phyloP scores from a whole-genome alignment of 1,284 basidiomycete species.

The Cryptococcus neoformans region DNA sequence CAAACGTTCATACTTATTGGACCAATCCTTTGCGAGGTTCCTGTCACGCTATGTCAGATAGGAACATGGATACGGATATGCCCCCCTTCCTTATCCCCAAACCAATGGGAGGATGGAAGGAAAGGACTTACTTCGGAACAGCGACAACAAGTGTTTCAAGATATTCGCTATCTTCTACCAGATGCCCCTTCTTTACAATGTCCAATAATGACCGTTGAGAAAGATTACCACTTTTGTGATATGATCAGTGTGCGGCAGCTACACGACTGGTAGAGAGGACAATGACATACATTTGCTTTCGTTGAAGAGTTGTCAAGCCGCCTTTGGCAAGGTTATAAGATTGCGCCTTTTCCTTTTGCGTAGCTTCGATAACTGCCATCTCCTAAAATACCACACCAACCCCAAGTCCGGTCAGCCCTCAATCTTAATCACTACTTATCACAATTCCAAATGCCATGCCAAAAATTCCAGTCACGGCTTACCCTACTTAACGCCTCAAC shows the following conservation, averaged over 20 bases:
- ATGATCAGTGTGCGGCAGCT: background rate
- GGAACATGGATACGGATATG: background rate
- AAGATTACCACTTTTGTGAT: slow-evolving; percentile 75
- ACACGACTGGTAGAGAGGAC: background rate
- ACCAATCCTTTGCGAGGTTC: slow-evolving; percentile 83
- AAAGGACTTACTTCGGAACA: slow-evolving; percentile 73
- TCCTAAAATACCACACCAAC: slow-evolving; percentile 56
- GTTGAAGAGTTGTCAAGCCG: slow-evolving; percentile 84
- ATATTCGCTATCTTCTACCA: slow-evolving; percentile 79
- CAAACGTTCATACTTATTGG: slow-evolving; percentile 80
- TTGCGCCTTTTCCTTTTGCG: slow-evolving; percentile 84
- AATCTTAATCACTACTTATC: background rate
- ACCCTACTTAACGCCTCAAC: slow-evolving; percentile 80
- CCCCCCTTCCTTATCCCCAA: slow-evolving; percentile 3
- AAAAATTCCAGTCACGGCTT: slow-evolving; percentile 8
- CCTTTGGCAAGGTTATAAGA: slow-evolving; percentile 95
- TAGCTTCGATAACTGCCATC: slow-evolving; percentile 82
- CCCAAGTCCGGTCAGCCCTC: no score
- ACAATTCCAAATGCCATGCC: background rate
- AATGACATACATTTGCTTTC: slow-evolving; percentile 77
- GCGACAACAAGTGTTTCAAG: slow-evolving; percentile 91
- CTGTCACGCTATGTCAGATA: slow-evolving; percentile 50
- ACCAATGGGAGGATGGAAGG: background rate
- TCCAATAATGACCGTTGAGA: slow-evolving; percentile 84
- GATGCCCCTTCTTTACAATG: slow-evolving; percentile 76